Evolutionary conservation across 2,329 filamentous ascomycete species (phyloP).

Genomic region (Pseudogymnoascus sp.): DNA sequence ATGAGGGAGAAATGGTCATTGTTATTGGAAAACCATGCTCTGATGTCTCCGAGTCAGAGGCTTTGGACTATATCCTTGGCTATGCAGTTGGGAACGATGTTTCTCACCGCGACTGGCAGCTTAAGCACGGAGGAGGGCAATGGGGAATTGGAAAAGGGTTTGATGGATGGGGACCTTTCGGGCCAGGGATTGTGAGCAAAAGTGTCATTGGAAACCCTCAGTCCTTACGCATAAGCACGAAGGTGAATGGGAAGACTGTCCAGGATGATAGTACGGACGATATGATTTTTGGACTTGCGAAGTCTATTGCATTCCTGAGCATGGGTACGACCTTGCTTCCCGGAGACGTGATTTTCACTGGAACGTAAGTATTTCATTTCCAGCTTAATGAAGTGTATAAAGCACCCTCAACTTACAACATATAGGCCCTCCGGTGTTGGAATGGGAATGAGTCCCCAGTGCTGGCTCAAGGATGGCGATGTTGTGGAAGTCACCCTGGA

Average conservation of each 20-base stretch:
- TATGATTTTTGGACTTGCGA: slow-evolving; percentile 55
- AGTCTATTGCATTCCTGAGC: slow-evolving; percentile 52
- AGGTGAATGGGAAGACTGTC: slow-evolving; percentile 50
- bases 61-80: slow-evolving; percentile 65
- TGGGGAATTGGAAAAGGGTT: slow-evolving; percentile 69
- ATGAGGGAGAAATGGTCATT: slow-evolving; percentile 71
- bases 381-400: neutral
- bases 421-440: slow-evolving; percentile 59
- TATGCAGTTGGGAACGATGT: slow-evolving; percentile 73
- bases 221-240: slow-evolving; percentile 47
- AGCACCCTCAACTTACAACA: neutral
- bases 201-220: slow-evolving; percentile 50
- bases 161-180: slow-evolving; percentile 67
- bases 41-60: slow-evolving; percentile 57
- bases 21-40: slow-evolving; percentile 61
- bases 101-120: slow-evolving; percentile 71
- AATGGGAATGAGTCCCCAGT: slow-evolving; percentile 57
- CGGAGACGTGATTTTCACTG: slow-evolving; percentile 60
- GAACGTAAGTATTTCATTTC: slow-evolving; percentile 41
- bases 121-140: slow-evolving; percentile 59
- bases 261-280: slow-evolving; percentile 52
- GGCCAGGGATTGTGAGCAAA: slow-evolving; percentile 60
- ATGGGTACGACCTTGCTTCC: slow-evolving; percentile 55
- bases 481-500: slow-evolving; percentile 62
- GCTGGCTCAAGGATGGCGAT: slow-evolving; percentile 66